phyloP scores from a whole-genome alignment of 1,284 basidiomycete species.

The Neonothopanus nambi region DNA sequence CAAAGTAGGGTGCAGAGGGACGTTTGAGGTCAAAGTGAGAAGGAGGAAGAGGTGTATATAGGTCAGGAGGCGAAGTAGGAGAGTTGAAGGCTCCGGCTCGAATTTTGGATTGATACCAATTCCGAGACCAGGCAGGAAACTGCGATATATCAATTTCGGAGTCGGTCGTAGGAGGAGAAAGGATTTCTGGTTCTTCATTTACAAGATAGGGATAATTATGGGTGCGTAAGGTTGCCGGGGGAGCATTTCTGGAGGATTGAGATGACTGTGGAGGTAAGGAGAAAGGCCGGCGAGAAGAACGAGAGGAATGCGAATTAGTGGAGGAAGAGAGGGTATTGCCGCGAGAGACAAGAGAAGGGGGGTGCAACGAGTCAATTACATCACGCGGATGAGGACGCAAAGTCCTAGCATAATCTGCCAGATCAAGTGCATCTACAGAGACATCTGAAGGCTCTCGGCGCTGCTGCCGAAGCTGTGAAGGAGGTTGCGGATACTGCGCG shows the following conservation, averaged over 20 bases:
- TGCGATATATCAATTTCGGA: conserved; percentile 57
- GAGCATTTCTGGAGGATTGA: conserved; percentile 20
- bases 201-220: conserved; percentile 21
- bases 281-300: conserved; percentile 41
- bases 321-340: conserved; percentile 44
- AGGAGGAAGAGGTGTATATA: conserved; percentile 35
- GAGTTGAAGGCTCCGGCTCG: conserved; percentile 16
- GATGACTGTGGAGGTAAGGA: conserved; percentile 44
- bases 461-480: conserved; percentile 22
- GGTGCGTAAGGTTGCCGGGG: conserved; percentile 24
- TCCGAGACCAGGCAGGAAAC: conserved; percentile 61
- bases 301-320: conserved; percentile 34
- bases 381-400: conserved; percentile 34
- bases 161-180: conserved; percentile 18
- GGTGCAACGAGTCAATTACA: conserved; percentile 34
- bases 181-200: conserved; percentile 13
- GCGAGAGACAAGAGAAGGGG: conserved; percentile 51
- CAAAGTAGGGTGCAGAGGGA: conserved; percentile 42
- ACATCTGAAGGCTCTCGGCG: conserved; percentile 57
- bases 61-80: conserved; percentile 28
- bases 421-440: conserved; percentile 68
- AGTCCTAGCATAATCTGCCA: conserved; percentile 64
- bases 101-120: conserved; percentile 46
- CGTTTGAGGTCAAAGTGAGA: conserved; percentile 31
- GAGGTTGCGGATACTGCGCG: conserved; percentile 18